Evolutionary conservation across 2,329 filamentous ascomycete genomes (phyloP), one percentile per base, ranked within the genome.

Genomic region (Chrysosporium keratinophilum): DNA sequence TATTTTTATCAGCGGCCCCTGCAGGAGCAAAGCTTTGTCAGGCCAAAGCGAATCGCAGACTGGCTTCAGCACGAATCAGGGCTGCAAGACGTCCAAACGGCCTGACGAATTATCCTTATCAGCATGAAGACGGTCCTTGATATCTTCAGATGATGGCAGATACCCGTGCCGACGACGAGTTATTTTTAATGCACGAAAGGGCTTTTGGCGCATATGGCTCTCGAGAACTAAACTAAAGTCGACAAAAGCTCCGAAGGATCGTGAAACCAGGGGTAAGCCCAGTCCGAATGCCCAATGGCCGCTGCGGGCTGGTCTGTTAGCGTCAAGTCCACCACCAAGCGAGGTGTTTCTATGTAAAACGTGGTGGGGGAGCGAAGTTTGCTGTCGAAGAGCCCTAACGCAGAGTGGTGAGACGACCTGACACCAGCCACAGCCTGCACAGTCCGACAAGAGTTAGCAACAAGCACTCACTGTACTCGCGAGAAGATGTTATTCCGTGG

Each of bases 1-100:
- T 50, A 50, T 50, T 50, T 50, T 50, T 50, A 50, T 42, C 37
- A 40, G n/a, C n/a, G 11, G 5, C 14, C 48, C 48, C 48, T 43
- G 44, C 44, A 42, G 14, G 23, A 33, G 5, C 23, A 28, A 28
- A 5, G 23, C 23, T 46, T 34, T 5, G 12, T 33, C 6, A 17
- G 44, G 12, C n/a, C 23, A 15, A 14, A 17, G 44, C 44, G 44
- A 46, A 46, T 17, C 44, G 40, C 17, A 2, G 14, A 15, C 35
- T 45, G 23, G 11, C 9, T 19, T 10, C 31, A n/a, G 7, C 11
- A 34, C 45, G 45, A 48, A 50, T 43, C 39, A 42, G 3, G 14
- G 15, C 6, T 7, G 9, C 9, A 34, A 39, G 31, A 41, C 19
- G 28, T 40, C 5, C 47, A 41, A 19, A 19, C 37, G n/a, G 11